phyloP scores from a whole-genome alignment of 2,329 filamentous ascomycete genomes.

The Aspergillus sp. region DNA sequence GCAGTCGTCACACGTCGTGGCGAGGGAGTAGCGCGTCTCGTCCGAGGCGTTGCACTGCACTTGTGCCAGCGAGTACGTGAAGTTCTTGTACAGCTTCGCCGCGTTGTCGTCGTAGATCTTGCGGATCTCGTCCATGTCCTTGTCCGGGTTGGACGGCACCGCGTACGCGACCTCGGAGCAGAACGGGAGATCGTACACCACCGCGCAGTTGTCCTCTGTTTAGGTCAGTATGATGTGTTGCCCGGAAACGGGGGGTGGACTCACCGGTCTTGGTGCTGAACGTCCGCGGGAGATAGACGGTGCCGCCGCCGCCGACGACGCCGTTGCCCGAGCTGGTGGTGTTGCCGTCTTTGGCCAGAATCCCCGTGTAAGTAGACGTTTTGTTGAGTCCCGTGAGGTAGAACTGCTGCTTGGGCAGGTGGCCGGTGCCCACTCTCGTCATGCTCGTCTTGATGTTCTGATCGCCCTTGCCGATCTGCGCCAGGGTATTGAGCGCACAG shows the following conservation, averaged over 20 bases:
- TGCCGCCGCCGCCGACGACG: conserved; percentile 69
- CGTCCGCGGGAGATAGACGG: conserved; percentile 68
- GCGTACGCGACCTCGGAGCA: conserved; percentile 88
- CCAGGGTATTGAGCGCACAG: conserved; percentile 71
- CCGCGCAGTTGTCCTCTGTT: conserved; percentile 74
- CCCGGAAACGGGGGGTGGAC: neutral
- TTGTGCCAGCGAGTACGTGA: conserved; percentile 78
- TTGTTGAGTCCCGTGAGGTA: conserved; percentile 73
- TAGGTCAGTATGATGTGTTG: no score
- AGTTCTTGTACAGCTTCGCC: conserved; percentile 67
- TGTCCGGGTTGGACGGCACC: conserved; percentile 76
- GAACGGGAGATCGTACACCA: conserved; percentile 84
- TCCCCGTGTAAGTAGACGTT: conserved; percentile 69
- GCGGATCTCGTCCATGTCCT: conserved; percentile 61
- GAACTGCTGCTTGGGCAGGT: conserved; percentile 81
- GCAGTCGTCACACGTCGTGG: conserved; percentile 73
- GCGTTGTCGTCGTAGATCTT: conserved; percentile 78
- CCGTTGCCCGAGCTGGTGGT: conserved; percentile 55
- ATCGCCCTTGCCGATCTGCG: conserved; percentile 63
- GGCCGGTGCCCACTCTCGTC: conserved; percentile 65
- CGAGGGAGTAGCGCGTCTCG: conserved; percentile 78
- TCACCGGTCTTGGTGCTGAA: conserved; percentile 77
- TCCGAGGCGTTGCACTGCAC: conserved; percentile 76
- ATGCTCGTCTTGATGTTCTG: conserved; percentile 62
- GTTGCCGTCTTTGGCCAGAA: conserved; percentile 64